Conservation (phyloP, 2,329 filamentous ascomycete species). For the Pseudocercospora vitis region DNA sequence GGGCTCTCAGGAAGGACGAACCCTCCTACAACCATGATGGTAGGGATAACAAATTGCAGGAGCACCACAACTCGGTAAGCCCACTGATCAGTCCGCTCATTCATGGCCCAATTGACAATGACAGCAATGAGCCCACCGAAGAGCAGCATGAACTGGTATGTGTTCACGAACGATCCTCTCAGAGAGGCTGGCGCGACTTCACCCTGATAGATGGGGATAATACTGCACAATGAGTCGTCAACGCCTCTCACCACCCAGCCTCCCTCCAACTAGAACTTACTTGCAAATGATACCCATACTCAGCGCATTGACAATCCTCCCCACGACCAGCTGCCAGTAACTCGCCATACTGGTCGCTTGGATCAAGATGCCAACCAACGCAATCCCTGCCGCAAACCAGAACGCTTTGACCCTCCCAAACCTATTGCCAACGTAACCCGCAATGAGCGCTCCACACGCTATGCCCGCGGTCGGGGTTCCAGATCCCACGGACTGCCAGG, state of each 20-base stretch:
- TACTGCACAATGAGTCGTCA: constrained; percentile 1
- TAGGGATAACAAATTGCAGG: constrained; percentile 15
- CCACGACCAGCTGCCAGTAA: constrained; percentile 15
- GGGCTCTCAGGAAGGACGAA: constrained; percentile 15
- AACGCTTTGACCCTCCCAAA: constrained; percentile 10
- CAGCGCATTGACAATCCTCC: constrained; percentile 18
- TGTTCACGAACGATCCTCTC: constrained; percentile 17
- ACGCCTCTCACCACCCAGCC: neutral
- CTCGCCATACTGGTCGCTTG: constrained; percentile 13
- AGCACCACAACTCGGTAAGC: constrained; percentile 15
- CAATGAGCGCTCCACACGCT: constrained; percentile 10
- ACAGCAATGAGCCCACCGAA: constrained; percentile 16
- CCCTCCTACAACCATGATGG: constrained; percentile 13
- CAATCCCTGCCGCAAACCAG: constrained; percentile 15
- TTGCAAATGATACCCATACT: constrained; percentile 22
- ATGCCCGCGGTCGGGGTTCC: constrained; percentile 13
- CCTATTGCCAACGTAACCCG: constrained; percentile 10
- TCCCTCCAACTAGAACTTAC: neutral
- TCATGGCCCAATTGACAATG: constrained; percentile 17
- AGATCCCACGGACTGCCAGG: constrained; percentile 14
- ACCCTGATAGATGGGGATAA: constrained; percentile 18
- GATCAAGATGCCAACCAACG: constrained; percentile 13
- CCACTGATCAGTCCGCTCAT: constrained; percentile 17
- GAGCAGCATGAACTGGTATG: constrained; percentile 20
- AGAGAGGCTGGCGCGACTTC: constrained; percentile 15